These are phyloP conservation scores for Calonectria ilicicola DNA, from an alignment of 2,329 filamentous ascomycete species.

Conservation along the genomic window DNA sequence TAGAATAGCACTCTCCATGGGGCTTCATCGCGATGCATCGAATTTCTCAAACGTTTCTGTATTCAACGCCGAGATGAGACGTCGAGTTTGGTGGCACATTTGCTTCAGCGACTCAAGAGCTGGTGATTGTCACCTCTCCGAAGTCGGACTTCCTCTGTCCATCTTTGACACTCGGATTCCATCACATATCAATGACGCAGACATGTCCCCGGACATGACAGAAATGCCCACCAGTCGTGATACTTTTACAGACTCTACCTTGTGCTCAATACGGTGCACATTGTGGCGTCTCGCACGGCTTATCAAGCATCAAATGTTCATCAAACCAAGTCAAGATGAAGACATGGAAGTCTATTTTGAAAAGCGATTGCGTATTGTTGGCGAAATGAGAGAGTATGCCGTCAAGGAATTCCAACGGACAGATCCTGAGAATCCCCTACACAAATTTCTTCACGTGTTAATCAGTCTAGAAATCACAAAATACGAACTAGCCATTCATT, in stretches of 20 bases:
- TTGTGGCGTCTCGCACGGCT: not conserved
- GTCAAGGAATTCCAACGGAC: not conserved
- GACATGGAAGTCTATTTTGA: not conserved
- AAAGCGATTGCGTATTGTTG: not conserved
- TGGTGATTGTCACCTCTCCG: not conserved
- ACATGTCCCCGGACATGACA: not conserved
- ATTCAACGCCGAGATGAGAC: constrained; percentile 2
- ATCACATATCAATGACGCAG: not conserved
- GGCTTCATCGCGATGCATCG: not conserved
- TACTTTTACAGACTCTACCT: not conserved
- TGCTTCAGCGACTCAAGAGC: not conserved
- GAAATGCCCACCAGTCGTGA: not conserved
- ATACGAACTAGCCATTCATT: not conserved
- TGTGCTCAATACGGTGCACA: not conserved
- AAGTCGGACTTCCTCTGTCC: not conserved
- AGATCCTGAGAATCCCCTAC: not conserved
- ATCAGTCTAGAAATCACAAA: not conserved
- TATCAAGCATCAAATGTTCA: not conserved
- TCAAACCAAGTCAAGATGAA: not conserved
- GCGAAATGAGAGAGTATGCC: not conserved
- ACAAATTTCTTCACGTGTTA: not conserved
- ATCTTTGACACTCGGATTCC: not conserved
- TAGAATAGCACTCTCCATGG: constrained; percentile 3
- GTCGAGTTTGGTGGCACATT: constrained; percentile 6
- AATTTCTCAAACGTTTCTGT: not conserved